A percentile compares a stretch with the other conserved stretches of the same genome.
Evolutionary conservation across 352 stramenopile species (phyloP).

Genomic region (Phytopythium oedochilum): DNA sequence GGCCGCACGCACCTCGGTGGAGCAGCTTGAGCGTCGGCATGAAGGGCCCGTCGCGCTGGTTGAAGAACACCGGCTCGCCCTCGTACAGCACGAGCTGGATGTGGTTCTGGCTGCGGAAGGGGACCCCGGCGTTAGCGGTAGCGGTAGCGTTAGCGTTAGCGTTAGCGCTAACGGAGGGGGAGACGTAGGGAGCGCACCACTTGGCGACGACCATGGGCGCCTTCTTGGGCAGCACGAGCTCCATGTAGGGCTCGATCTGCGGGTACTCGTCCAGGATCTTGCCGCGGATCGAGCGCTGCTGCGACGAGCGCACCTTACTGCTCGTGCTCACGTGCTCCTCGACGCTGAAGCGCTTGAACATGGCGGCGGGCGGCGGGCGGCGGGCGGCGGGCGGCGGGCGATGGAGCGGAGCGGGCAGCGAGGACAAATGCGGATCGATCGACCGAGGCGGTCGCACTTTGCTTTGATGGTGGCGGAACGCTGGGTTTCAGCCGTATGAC

Average conservation of each 20-base stretch:
- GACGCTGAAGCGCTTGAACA: constrained; percentile 96
- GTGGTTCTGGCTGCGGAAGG: constrained; percentile 76
- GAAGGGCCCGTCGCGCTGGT: constrained; percentile 95
- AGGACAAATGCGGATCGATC: background rate
- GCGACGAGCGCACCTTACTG: constrained; percentile 97
- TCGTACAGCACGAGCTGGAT: constrained; percentile 89
- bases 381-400: background rate
- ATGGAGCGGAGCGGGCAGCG: background rate
- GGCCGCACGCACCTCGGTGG: constrained; percentile 77
- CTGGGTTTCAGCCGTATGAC: too few relatives aligned
- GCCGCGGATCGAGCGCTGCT: constrained; percentile 93
- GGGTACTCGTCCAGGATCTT: constrained; percentile 94
- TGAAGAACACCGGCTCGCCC: constrained; percentile 94
- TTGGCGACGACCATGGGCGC: constrained; percentile 90
- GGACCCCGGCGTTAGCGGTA: too few relatives aligned
- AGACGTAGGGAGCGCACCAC: constrained; percentile 38
- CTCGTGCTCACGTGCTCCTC: constrained; percentile 93
- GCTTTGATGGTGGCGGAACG: too few relatives aligned
- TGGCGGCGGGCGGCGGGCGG: constrained; percentile 17
- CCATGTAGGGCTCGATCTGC: constrained; percentile 84
- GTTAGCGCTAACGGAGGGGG: background rate
- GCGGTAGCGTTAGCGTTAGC: background rate
- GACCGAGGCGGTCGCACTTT: background rate
- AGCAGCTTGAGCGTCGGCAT: constrained; percentile 95
- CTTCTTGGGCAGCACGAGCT: constrained; percentile 94